Conservation (phyloP, 345 rosid genomes). For the Eucalyptus regnans region DNA sequence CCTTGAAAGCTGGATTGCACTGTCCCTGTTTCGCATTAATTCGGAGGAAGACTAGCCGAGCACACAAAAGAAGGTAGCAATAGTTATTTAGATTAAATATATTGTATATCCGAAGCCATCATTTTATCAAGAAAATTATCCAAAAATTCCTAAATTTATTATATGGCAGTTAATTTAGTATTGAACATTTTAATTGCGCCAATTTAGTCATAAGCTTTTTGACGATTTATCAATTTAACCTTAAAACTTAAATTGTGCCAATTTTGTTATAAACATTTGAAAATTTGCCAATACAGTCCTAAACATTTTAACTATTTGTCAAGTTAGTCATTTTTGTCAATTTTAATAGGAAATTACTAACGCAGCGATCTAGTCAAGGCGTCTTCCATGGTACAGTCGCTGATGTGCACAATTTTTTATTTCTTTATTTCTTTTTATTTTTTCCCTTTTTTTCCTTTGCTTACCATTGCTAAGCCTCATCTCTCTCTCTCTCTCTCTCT, state of each 20-base stretch:
- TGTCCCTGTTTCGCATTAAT: neutral
- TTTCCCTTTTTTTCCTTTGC: neutral
- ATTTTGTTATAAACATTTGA: neutral
- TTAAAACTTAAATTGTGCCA: neutral
- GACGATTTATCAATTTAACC: neutral
- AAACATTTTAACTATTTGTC: neutral
- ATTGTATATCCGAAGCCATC: neutral
- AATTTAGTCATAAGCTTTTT: neutral
- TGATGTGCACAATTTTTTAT: neutral
- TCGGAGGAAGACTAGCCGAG: neutral
- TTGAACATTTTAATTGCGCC: neutral
- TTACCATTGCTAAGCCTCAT: neutral
- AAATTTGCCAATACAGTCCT: fast-evolving
- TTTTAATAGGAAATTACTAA: neutral
- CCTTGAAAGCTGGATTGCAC: neutral
- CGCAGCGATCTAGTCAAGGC: fast-evolving
- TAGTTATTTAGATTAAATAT: neutral
- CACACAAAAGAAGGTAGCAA: neutral
- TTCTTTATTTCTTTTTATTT: fast-evolving
- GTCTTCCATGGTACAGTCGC: fast-evolving
- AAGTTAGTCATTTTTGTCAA: neutral
- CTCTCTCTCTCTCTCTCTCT: neutral
- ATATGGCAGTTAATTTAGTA: neutral
- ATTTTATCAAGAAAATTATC: neutral
- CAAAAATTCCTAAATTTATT: neutral